Percentiles rank a stretch among this genome's conserved stretches.
These are phyloP conservation scores for Ceriops tagal DNA, from an alignment of 345 rosid genomes.

Conservation along the genomic window DNA sequence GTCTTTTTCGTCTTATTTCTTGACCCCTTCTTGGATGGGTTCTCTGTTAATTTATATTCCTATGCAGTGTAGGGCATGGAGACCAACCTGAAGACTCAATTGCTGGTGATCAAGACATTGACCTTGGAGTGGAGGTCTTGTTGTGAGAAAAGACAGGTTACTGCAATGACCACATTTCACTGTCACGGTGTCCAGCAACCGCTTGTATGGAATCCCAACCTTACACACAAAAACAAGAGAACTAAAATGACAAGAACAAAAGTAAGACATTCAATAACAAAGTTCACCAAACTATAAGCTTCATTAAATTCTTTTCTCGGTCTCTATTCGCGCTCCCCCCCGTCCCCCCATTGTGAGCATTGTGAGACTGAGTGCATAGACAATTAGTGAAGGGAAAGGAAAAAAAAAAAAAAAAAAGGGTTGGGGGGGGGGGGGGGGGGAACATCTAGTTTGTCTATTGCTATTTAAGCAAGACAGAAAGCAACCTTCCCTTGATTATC, in stretches of 20 bases:
- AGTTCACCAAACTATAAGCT: not conserved
- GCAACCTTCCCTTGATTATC: not conserved
- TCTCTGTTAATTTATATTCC: not conserved
- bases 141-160: constrained; percentile 85
- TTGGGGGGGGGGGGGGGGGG: too few species aligned
- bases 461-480: not conserved
- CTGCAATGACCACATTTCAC: constrained; percentile 98
- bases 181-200: constrained; percentile 84
- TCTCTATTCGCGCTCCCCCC: too few species aligned
- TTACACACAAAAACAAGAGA: constrained; percentile 7
- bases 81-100: constrained; percentile 55
- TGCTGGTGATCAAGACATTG: constrained; percentile 66
- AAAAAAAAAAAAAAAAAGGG: too few species aligned
- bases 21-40: too few species aligned
- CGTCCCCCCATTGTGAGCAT: too few species aligned
- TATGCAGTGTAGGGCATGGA: not conserved
- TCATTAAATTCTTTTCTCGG: too few species aligned
- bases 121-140: constrained; percentile 67
- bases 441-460: not conserved
- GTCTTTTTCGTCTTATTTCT: too few species aligned
- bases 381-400: too few species aligned
- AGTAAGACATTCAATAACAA: not conserved
- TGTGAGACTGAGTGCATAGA: too few species aligned
- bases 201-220: constrained; percentile 94
- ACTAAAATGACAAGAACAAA: not conserved